Conservation (phyloP, 805 yeast genomes). For the Lachancea cidri region DNA sequence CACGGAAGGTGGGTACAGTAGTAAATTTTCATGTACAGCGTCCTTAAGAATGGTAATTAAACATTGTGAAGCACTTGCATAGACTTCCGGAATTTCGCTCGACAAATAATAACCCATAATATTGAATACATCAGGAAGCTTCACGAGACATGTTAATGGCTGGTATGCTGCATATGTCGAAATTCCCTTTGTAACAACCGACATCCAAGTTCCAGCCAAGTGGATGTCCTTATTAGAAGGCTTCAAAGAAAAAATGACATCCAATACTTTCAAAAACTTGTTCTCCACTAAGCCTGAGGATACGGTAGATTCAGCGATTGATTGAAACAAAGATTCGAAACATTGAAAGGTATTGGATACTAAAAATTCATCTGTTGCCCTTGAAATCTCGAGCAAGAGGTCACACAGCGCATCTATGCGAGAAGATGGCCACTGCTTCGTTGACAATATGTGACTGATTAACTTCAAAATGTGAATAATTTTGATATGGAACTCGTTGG, state of each 20-base stretch:
- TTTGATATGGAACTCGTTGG: constrained; percentile 49
- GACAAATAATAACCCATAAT: constrained; percentile 59
- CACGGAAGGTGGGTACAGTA: constrained; percentile 48
- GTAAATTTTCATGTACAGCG: constrained; percentile 53
- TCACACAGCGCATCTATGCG: constrained; percentile 73
- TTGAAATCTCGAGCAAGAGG: constrained; percentile 64
- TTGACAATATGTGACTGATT: constrained; percentile 60
- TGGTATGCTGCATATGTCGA: constrained; percentile 49
- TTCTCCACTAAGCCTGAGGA: constrained; percentile 55
- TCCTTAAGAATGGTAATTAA: constrained; percentile 71
- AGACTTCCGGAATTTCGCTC: constrained; percentile 60
- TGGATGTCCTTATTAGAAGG: constrained; percentile 82
- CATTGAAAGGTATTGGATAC: constrained; percentile 80
- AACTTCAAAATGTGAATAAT: constrained; percentile 76
- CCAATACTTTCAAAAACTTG: constrained; percentile 57
- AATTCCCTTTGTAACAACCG: constrained; percentile 82
- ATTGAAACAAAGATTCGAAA: constrained; percentile 69
- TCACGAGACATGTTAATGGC: constrained; percentile 46
- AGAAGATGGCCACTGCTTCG: constrained; percentile 77
- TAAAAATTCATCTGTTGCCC: constrained; percentile 77
- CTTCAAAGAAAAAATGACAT: constrained; percentile 68
- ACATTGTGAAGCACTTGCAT: constrained; percentile 79
- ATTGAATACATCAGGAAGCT: constrained; percentile 52
- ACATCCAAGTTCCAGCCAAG: constrained; percentile 91
- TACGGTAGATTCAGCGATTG: constrained; percentile 39